Evolutionary conservation across 805 yeast species (phyloP).

Genomic region (Candida ipomoeae): DNA sequence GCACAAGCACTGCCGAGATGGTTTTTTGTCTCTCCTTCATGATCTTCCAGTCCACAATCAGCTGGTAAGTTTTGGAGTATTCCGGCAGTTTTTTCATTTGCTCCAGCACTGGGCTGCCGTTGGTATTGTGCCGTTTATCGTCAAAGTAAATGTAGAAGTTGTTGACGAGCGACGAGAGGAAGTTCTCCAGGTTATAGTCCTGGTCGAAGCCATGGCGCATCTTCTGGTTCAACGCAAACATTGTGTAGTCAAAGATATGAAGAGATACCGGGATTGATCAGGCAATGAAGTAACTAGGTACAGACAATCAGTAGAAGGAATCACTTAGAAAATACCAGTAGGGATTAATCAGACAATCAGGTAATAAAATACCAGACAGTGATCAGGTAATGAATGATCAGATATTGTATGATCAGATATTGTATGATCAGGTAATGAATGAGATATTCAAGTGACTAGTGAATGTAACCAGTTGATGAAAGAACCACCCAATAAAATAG

Average conservation of each 20-base stretch:
- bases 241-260: background rate
- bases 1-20: constrained; percentile 84
- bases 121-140: constrained; percentile 87
- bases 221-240: constrained; percentile 42
- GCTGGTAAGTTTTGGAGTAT: constrained; percentile 51
- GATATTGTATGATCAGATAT: no score
- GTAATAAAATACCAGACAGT: no score
- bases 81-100: constrained; percentile 45
- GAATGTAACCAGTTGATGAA: no score
- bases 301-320: background rate
- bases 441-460: no score
- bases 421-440: no score
- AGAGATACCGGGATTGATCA: no score
- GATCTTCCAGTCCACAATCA: constrained; percentile 84
- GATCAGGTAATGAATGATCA: no score
- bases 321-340: no score
- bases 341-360: no score
- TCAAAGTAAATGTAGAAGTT: constrained; percentile 82
- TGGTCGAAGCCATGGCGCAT: constrained; percentile 65
- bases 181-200: constrained; percentile 54
- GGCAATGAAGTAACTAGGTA: no score
- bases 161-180: constrained; percentile 53
- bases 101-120: constrained; percentile 70
- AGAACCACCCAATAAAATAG: no score
- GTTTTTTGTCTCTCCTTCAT: constrained; percentile 90